Evolutionary conservation across 108 stramenopile genomes (phyloP), one percentile per base, ranked within the genome.

Genomic region (Mediolabrus comicus): DNA sequence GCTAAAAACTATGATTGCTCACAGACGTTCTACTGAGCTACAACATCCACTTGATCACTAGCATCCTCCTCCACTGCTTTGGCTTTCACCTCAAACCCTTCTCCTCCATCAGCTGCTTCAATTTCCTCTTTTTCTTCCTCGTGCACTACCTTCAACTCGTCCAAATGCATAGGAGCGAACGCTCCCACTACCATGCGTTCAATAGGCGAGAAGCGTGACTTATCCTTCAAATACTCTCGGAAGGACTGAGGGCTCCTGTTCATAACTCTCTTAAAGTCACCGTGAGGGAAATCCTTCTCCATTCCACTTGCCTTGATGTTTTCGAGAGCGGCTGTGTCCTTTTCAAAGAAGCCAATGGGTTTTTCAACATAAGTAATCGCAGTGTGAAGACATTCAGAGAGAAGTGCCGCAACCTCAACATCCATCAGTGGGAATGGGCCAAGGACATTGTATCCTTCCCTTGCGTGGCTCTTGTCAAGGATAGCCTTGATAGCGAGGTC

Each of bases 281-380:
- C 59, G 14, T 52, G 61, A 36, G 46, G 28, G 39, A 79, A 79
- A 8, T 72, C 31, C 34, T 83, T 73, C 49, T 83, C 82, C 24
- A 71, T 27, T 33, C 82, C 82, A 43, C 65, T 74, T 17, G 82
- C 72, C 68, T 83, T 83, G 60, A 83, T 59, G 9, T 35, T 69
- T 49, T 83, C 82, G 13, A 83, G 25, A 12, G 66, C 72, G 3
- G 67, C 82, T 7, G 59, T 66, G 24, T 56, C 46, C 14, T 57
- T 13, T 0, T 34, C 34, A 51, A 69, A 83, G 51, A 58, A 62
- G 9, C 53, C 38, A 0, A 79, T 51, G 13, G 77, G 77, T 36
- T 79, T 72, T n/a, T 83, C 77, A 24, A 78, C 67, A 39, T 72
- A 79, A 1, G 51, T 69, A 11, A 83, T 66, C 11, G 65, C 11